Percentiles rank a stretch among this genome's conserved stretches.
These are phyloP conservation scores for Hibiscus mutabilis DNA, from an alignment of 345 rosid species.

Conservation along the genomic window DNA sequence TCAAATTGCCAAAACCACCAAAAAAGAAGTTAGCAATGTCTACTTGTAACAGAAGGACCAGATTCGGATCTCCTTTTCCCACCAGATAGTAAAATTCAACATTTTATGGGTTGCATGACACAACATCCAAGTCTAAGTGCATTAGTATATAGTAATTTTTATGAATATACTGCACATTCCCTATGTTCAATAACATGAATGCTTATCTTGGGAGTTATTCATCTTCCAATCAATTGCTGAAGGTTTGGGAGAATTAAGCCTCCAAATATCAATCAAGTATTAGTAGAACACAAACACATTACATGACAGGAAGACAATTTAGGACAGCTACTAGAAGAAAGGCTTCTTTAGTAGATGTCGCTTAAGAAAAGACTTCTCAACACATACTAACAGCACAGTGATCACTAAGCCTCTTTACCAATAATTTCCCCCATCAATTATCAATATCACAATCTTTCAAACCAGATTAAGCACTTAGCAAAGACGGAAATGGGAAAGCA, in stretches of 20 bases:
- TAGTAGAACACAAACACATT: neutral
- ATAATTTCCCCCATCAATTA: neutral
- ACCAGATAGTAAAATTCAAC: too few species aligned
- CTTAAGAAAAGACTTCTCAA: neutral
- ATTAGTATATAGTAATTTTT: too few species aligned
- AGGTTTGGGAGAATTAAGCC: neutral
- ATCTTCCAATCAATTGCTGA: neutral
- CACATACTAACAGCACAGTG: neutral
- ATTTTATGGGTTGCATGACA: too few species aligned
- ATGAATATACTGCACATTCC: neutral
- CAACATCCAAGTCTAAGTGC: neutral
- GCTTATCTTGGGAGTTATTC: neutral
- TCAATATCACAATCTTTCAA: constrained; percentile 8
- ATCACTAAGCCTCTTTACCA: neutral
- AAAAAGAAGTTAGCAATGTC: neutral
- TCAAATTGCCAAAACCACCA: neutral
- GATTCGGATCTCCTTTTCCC: neutral
- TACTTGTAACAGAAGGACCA: too few species aligned
- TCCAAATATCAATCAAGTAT: neutral
- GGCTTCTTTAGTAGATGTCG: neutral
- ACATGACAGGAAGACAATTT: neutral
- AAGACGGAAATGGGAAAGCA: neutral
- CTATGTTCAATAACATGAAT: neutral
- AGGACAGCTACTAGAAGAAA: neutral
- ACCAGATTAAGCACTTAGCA: neutral